Evolutionary conservation across 2,329 filamentous ascomycete genomes (phyloP).

Genomic region (Coniochaeta pulveracea): DNA sequence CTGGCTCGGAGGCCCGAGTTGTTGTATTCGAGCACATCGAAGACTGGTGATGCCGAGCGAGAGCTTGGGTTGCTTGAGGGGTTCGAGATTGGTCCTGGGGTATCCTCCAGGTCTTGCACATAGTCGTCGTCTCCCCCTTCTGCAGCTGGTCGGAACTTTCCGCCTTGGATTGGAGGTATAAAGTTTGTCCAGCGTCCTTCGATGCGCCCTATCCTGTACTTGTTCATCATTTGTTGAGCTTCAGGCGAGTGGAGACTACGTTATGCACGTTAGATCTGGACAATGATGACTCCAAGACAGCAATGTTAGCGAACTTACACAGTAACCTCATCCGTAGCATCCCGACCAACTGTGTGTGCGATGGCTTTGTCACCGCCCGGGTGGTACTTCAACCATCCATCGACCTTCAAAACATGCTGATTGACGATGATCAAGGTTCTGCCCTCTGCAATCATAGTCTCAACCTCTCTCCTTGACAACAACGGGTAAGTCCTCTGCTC

Average conservation of each 20-base stretch:
- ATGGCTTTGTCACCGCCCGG: constrained; percentile 89
- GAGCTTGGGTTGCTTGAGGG: constrained; percentile 44
- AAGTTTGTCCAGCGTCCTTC: constrained; percentile 82
- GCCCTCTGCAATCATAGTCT: constrained; percentile 74
- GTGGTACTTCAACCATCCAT: constrained; percentile 81
- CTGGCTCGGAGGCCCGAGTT: constrained; percentile 14
- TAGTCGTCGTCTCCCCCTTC: constrained; percentile 27
- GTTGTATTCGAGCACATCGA: constrained; percentile 26
- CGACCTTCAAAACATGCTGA: constrained; percentile 71
- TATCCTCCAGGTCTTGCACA: no score
- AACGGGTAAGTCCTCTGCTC: constrained; percentile 19
- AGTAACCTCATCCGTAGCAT: constrained; percentile 90
- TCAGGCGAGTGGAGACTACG: constrained; percentile 72
- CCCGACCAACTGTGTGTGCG: constrained; percentile 82
- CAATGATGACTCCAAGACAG: background rate
- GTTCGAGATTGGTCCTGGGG: no score
- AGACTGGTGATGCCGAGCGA: constrained; percentile 35
- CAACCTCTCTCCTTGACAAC: constrained; percentile 47
- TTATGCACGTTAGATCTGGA: constrained; percentile 7
- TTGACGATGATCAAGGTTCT: constrained; percentile 72
- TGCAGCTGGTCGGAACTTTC: constrained; percentile 25
- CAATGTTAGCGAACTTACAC: constrained; percentile 60
- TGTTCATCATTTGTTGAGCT: constrained; percentile 63
- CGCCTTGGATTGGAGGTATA: constrained; percentile 82
- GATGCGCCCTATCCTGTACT: constrained; percentile 73